Base-by-base conservation (phyloP, 1,284 basidiomycete species). In the Sanghuangporus baumii region DNA sequence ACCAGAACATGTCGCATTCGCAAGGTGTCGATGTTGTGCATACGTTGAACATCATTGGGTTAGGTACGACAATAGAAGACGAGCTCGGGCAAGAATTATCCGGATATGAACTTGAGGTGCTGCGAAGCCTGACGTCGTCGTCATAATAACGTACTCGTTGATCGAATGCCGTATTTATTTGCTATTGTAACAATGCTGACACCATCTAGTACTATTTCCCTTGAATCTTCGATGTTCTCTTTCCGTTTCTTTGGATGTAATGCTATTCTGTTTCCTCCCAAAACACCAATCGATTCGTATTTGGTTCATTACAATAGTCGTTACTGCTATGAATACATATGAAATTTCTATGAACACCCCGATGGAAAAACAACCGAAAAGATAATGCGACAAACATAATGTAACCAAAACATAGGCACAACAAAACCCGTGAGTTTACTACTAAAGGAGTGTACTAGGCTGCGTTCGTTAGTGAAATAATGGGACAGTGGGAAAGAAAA, bases 241-340 rank as follows among this genome's bases (percentile, higher is more conserved):
- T 31, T 31, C 26, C 2, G 2, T 31, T 31, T 31, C 26, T 31
- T 31, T 3, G 26, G 26, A 31, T 31, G 26, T 0, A 0, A 4
- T 2, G 26, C 26, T 37, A 37, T 18, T 36, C 43, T 12, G 11
- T 12, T n/a, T 18, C 43, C 16, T 20, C 1, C 3, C 43, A n/a
- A 14, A n/a, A 14, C 16, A 14, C 12, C 8, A 16, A 12, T n/a
- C 7, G 16, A 46, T n/a, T 14, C 9, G 20, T 7, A 20, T 52
- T 52, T 7, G 38, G 11, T 23, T 60, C 59, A 60, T 60, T 60
- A 60, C 59, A 60, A 20, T 20, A 16, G 51, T 43, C 38, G 38
- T 60, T 26, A 60, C 16, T 51, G 26, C n/a, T 46, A 51, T 34
- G 34, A 60, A 47, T 60, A 60, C 59, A 60, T 40, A 26, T 23